phyloP scores from a whole-genome alignment of 2,329 filamentous ascomycete genomes.

The Beauveria varroae region DNA sequence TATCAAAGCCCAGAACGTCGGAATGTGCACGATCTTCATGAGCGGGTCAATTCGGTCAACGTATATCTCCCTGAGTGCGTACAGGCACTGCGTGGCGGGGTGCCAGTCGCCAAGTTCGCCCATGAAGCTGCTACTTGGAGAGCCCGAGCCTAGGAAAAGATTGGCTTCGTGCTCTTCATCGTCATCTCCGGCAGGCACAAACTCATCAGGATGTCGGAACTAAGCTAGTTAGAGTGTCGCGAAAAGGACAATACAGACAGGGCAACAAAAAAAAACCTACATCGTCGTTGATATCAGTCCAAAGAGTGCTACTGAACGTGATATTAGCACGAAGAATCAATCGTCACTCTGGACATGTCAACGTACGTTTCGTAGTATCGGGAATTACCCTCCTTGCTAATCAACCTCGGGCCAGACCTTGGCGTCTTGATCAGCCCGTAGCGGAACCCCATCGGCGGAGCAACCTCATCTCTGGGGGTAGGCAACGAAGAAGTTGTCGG shows the following conservation, averaged over 20 bases:
- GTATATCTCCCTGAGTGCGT: constrained; percentile 17
- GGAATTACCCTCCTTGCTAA: background rate
- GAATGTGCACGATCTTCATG: constrained; percentile 32
- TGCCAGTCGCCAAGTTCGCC: background rate
- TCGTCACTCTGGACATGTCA: background rate
- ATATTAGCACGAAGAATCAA: constrained; percentile 33
- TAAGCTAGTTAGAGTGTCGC: background rate
- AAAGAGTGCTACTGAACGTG: constrained; percentile 46
- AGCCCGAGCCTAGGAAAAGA: background rate
- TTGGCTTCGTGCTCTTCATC: background rate
- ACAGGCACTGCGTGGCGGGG: background rate
- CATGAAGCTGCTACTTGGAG: background rate
- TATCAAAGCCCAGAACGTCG: constrained; percentile 19
- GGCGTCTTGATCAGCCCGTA: background rate
- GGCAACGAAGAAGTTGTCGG: background rate
- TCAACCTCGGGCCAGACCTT: background rate
- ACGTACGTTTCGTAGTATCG: constrained; percentile 13
- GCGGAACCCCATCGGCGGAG: background rate
- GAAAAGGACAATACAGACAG: no score
- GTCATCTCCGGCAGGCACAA: background rate
- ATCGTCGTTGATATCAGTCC: constrained; percentile 61
- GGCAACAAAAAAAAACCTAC: constrained; percentile 26
- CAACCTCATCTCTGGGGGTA: background rate
- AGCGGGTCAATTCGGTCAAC: constrained; percentile 30
- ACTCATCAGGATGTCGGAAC: constrained; percentile 7